Base-by-base conservation (phyloP, 495 filamentous ascomycete species). In the Podospora appendiculata region DNA sequence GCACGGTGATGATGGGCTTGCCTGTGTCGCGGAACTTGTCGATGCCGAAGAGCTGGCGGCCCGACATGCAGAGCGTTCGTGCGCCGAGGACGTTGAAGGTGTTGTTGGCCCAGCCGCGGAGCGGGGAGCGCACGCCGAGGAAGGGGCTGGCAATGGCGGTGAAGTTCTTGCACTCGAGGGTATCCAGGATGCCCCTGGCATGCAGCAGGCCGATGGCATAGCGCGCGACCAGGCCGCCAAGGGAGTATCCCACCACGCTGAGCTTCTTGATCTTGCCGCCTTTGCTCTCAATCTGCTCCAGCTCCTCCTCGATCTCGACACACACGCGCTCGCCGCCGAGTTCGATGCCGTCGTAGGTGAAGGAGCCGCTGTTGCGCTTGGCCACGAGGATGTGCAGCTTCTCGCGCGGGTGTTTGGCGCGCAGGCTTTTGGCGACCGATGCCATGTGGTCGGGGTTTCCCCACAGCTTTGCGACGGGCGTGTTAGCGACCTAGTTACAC, bases 311-410 rank as follows among this genome's bases (percentile, higher is more conserved):
- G 48, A 96, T 89, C 73, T 97, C 92, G 56, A 82, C 72, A 16
- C 85, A 86, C 33, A 96, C 83, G 39, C 92, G 83, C 74, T 97
- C 92, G 52, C 88, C 92, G 51, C 91, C 88, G 8, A 85, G 72
- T 59, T 96, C 90, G 62, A 97, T 90, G 48, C 92, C 92, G 70
- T 97, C 92, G 67, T 97, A 97, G 18, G 92, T 97, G 68, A 85
- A 88, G 53, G 72, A 85, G 6, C 90, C 89, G 48, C 80, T 74
- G 66, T 96, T 97, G 51, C 83, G 78, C 69, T 91, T 86, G 4
- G 85, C 79, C 33, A 84, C 73, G 19, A 96, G 78, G 48, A 96
- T 80, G 63, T 91, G 77, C 6, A 96, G 65, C 32, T 75, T 57
- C 8, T 86, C 79, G 56, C 81, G 77, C 14, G 81, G 69, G 63